Evolutionary conservation across 2,329 filamentous ascomycete genomes (phyloP), one percentile per base, ranked within the genome.

Genomic region (Colletotrichum sp.): DNA sequence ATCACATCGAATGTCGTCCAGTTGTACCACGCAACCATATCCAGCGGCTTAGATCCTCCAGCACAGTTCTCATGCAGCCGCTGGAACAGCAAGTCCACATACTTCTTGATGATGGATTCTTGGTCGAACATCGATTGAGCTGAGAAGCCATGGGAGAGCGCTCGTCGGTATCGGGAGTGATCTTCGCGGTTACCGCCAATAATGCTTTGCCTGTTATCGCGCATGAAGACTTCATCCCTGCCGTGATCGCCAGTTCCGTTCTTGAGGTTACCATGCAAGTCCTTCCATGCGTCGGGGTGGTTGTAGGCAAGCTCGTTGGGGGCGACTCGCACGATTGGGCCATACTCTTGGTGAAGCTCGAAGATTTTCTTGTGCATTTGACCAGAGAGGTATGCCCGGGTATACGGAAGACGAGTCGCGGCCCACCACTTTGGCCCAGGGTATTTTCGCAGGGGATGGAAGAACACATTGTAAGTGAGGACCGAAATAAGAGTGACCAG

Each of bases 281-380:
- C 85, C 77, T 84, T 83, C 82, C 84, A 87, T 7, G 79, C 78
- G 4, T 81, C 71, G 8, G 81, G 79, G 22, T 82, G 78, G 52
- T 81, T 84, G 78, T 87, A 89, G 2, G 86, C 85, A 3, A 90
- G 83, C 77, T 89, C 87, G 70, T 87, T 82, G 1, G 88, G 88
- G 9, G 84, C 84, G 34, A 88, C 79, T 13, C 88, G 85, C 6
- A 90, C 87, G 2, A 89, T 82, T 2, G 83, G 82, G 7, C 88
- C 88, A 72, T 87, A 87, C 39, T 81, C 74, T 10, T 81, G 77
- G 76, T 88, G 86, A 18, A 87, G 79, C 8, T 77, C 76, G 15
- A 79, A 78, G 48, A 84, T 75, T 43, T 79, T 78, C 32, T 77
- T 79, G 34, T 79, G 78, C 1, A 82, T 10, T 39, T 58, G 39